Evolutionary conservation across 306 rosid genomes (phyloP), one percentile per base, ranked within the genome.

Genomic region (Inga laurina): DNA sequence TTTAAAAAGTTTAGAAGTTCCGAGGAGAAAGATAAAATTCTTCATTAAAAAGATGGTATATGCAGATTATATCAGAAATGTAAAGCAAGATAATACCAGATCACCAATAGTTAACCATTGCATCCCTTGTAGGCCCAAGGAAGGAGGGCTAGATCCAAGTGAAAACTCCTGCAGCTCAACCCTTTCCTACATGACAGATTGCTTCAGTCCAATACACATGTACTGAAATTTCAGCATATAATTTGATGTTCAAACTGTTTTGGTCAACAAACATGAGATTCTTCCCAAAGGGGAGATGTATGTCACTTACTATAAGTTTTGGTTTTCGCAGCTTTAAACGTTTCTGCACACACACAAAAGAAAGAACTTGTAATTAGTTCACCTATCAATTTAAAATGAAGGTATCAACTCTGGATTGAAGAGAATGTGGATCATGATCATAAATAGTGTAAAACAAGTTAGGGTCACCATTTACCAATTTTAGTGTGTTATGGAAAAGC

Each of bases 91-190:
- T 71, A 87, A 82, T 79, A 96, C 99, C 98, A 88, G 97, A 88
- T 88, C 91, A 83, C 91, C 89, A 24, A 81, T 75, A 81, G 97
- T 90, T 74, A 87, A 91, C 99, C 99, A 97, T 35, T 92, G 91
- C 89, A 89, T 91, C 82, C 99, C 99, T 69, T 89, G 93, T 72
- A 90, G 87, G 32, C 97, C 99, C 90, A 97, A 83, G 88, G 88
- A 77, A 70, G 99, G 99, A 79, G 98, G 97, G 81, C 91, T 78
- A 66, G 97, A 89, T 80, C 99, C 99, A 35, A 94, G 88, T 62
- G 98, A 91, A 84, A 94, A 91, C 75, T 86, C 97, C 75, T 78
- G 94, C 75, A 97, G 80, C 88, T 97, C 98, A 74, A 97, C 83
- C 84, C 83, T 88, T 86, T 97, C 98, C 99, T 97, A 80, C 81